These are phyloP conservation scores for Aureobasidium mangrovei DNA, from an alignment of 2,329 filamentous ascomycete genomes.

Conservation along the genomic window DNA sequence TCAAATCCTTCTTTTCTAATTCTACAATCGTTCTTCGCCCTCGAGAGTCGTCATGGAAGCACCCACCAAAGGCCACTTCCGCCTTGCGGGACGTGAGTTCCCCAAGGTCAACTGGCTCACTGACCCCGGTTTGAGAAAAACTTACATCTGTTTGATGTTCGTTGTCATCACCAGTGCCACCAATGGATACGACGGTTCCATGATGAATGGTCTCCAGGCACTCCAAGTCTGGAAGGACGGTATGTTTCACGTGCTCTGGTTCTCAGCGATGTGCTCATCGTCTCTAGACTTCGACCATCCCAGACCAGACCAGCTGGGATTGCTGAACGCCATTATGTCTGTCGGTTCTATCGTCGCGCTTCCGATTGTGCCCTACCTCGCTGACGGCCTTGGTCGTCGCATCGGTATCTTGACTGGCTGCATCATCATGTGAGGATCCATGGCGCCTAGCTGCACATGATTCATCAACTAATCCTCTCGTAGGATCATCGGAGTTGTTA, in stretches of 20 bases:
- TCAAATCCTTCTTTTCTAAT: background rate
- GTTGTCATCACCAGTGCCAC: conserved; percentile 31
- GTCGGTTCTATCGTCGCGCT: conserved; percentile 41
- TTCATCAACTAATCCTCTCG: conserved; percentile 32
- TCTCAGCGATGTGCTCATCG: background rate
- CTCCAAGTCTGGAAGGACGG: conserved; percentile 37
- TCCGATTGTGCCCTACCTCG: conserved; percentile 40
- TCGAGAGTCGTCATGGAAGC: conserved; percentile 22
- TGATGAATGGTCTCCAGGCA: conserved; percentile 44
- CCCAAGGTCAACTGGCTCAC: conserved; percentile 28
- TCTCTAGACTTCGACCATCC: conserved; percentile 25
- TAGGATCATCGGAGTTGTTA: conserved; percentile 30
- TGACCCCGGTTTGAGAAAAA: conserved; percentile 24
- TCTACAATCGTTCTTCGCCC: conserved; percentile 6
- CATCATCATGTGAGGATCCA: conserved; percentile 29
- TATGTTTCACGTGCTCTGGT: conserved; percentile 18
- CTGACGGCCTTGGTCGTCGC: conserved; percentile 40
- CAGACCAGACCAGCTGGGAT: conserved; percentile 31
- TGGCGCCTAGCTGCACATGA: conserved; percentile 21
- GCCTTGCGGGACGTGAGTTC: conserved; percentile 24
- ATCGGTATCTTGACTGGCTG: conserved; percentile 41
- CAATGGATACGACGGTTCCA: conserved; percentile 42
- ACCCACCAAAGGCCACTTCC: conserved; percentile 26
- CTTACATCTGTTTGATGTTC: conserved; percentile 27
- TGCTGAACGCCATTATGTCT: conserved; percentile 41